phyloP scores from a whole-genome alignment of 352 stramenopile genomes.

The Pythium utonaiense region DNA sequence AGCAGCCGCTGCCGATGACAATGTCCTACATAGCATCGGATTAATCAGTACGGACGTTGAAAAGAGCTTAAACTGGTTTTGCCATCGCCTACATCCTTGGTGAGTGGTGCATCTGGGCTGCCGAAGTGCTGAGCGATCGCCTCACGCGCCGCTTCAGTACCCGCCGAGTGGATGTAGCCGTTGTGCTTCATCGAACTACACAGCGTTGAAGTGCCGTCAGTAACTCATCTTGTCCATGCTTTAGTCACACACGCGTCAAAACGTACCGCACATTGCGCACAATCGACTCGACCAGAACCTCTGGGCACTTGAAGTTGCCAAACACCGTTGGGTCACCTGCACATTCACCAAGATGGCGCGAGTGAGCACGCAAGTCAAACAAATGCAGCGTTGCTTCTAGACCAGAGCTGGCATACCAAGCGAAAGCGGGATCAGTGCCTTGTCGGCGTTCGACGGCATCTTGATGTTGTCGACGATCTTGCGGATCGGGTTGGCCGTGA shows the following conservation, averaged over 20 bases:
- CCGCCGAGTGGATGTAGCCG: conserved; percentile 92
- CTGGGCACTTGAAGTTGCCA: conserved; percentile 89
- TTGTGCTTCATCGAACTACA: conserved; percentile 81
- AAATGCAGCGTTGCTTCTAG: not conserved
- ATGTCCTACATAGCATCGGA: conserved; percentile 59
- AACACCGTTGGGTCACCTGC: conserved; percentile 91
- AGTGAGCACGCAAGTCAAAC: conserved; percentile 1
- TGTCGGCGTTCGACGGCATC: conserved; percentile 80
- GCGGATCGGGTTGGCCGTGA: conserved; percentile 90
- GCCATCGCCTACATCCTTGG: conserved; percentile 55
- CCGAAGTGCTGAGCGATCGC: conserved; percentile 89
- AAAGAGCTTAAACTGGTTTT: not conserved
- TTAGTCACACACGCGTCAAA: not conserved
- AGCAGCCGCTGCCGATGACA: conserved; percentile 92
- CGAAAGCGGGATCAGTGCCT: conserved; percentile 91
- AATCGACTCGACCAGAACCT: conserved; percentile 80
- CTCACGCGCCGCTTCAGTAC: conserved; percentile 73
- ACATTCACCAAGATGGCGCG: conserved; percentile 10
- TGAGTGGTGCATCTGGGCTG: conserved; percentile 46
- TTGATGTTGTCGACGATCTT: conserved; percentile 95
- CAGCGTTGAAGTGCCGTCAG: not conserved
- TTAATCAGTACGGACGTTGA: not conserved
- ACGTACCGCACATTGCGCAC: conserved; percentile 59
- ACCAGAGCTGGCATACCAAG: conserved; percentile 47
- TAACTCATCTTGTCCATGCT: not conserved